Percentiles rank a stretch among this genome's conserved stretches.
phyloP scores from a whole-genome alignment of 2,329 filamentous ascomycete genomes.

The Alternaria consortialis region DNA sequence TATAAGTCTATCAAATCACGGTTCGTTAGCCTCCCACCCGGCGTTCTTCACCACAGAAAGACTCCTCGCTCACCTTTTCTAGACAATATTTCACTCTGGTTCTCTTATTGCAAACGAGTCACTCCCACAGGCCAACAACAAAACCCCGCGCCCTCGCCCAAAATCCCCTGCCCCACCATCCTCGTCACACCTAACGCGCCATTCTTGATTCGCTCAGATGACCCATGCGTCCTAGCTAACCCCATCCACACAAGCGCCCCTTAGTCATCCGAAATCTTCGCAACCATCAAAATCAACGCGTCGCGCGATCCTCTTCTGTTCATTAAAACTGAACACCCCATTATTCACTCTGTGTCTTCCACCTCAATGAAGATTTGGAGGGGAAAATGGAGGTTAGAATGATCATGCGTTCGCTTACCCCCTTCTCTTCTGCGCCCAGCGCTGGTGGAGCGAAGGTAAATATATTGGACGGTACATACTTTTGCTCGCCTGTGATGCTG shows the following conservation, averaged over 20 bases:
- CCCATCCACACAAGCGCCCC: slow-evolving; percentile 18
- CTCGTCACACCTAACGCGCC: slow-evolving; percentile 26
- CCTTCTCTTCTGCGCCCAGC: slow-evolving; percentile 56
- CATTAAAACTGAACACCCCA: slow-evolving; percentile 56
- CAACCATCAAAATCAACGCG: slow-evolving; percentile 19
- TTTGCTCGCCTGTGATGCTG: slow-evolving; percentile 3
- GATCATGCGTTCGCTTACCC: slow-evolving; percentile 65
- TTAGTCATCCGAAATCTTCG: slow-evolving; percentile 40
- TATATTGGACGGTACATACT: slow-evolving; percentile 56
- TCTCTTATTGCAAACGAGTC: slow-evolving; percentile 23
- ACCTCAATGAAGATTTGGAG: slow-evolving; percentile 68
- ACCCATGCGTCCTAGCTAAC: slow-evolving; percentile 1
- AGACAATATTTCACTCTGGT: neutral
- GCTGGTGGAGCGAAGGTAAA: slow-evolving; percentile 58
- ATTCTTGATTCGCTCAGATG: slow-evolving; percentile 26
- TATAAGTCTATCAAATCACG: slow-evolving; percentile 17
- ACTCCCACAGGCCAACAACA: slow-evolving; percentile 14
- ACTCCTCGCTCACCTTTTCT: slow-evolving; percentile 8
- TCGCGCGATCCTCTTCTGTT: slow-evolving; percentile 31
- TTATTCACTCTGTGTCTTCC: slow-evolving; percentile 73
- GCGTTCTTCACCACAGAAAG: neutral
- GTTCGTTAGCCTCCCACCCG: slow-evolving; percentile 15
- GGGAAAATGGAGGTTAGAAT: slow-evolving; percentile 73
- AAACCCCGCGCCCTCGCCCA: slow-evolving; percentile 22
- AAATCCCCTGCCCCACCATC: slow-evolving; percentile 28